These are phyloP conservation scores for Apiotrichum veenhuisii DNA, from an alignment of 1,284 basidiomycete genomes.

Conservation along the genomic window DNA sequence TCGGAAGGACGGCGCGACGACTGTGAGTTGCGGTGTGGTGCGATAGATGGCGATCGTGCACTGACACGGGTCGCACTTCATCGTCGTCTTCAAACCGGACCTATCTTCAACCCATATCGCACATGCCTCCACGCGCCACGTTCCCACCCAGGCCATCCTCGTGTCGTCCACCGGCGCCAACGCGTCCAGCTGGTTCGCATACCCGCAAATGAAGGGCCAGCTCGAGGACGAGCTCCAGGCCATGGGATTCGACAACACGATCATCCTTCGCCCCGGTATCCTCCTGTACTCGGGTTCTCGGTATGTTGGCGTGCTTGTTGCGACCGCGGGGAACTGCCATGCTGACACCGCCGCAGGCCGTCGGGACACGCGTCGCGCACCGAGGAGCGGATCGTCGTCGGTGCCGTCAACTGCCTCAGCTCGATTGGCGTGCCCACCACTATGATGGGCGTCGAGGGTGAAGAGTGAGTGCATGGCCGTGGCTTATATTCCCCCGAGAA, in stretches of 20 bases:
- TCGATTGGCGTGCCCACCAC: slow-evolving; percentile 23
- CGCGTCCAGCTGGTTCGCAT: slow-evolving; percentile 28
- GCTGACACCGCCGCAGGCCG: not conserved
- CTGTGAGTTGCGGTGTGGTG: slow-evolving; percentile 27
- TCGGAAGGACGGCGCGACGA: slow-evolving; percentile 37
- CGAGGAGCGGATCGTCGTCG: slow-evolving; percentile 18
- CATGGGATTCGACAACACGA: slow-evolving; percentile 33
- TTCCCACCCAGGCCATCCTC: slow-evolving; percentile 35
- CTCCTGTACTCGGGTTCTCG: slow-evolving; percentile 33
- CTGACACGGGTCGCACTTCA: not conserved
- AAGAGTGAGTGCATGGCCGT: slow-evolving; percentile 27
- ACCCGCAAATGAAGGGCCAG: slow-evolving; percentile 42
- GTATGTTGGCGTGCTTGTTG: slow-evolving; percentile 18
- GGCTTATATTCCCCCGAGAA: too few species aligned
- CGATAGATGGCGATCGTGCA: not conserved
- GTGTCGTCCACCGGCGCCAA: slow-evolving; percentile 34
- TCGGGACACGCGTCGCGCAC: slow-evolving; percentile 6
- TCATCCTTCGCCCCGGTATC: slow-evolving; percentile 43
- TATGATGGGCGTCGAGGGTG: slow-evolving; percentile 22
- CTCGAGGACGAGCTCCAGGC: slow-evolving; percentile 40
- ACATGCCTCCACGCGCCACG: not conserved
- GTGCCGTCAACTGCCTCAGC: slow-evolving; percentile 18
- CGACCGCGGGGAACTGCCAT: too few species aligned
- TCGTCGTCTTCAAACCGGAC: not conserved
- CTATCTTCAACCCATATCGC: not conserved